A percentile compares a stretch with the other conserved stretches of the same genome.
Conservation (phyloP, 2,329 filamentous ascomycete species). For the Hymenoscyphus infarciens region DNA sequence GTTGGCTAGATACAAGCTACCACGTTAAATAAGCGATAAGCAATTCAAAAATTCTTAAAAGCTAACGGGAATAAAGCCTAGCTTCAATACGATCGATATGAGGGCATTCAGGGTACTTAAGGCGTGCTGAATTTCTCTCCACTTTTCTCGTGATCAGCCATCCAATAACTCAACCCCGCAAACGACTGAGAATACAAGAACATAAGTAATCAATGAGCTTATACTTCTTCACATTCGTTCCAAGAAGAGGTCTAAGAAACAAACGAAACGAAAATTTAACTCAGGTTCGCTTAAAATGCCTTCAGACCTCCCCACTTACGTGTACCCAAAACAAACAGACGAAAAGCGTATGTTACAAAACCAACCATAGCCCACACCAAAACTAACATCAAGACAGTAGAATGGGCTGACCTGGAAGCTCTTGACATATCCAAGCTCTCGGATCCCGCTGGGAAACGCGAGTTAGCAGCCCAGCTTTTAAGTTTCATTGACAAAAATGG, state of each 20-base stretch:
- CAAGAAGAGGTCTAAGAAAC: not conserved
- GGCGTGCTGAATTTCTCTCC: slow-evolving; percentile 9
- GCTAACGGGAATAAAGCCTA: not conserved
- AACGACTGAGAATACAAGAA: not conserved
- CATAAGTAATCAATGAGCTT: not conserved
- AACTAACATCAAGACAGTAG: not conserved
- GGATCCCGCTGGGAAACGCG: slow-evolving; percentile 46
- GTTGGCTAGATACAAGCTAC: not conserved
- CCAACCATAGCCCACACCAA: not conserved
- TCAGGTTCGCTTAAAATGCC: not conserved
- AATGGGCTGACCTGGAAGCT: slow-evolving; percentile 10
- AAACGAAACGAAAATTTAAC: not conserved
- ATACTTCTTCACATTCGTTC: no score
- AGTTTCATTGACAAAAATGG: slow-evolving; percentile 47
- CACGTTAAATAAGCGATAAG: not conserved
- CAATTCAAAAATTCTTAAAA: not conserved
- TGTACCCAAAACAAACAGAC: not conserved
- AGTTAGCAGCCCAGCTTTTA: slow-evolving; percentile 46
- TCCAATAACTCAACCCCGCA: not conserved
- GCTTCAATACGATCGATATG: not conserved
- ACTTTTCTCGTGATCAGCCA: slow-evolving; percentile 2
- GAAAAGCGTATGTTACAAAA: not conserved
- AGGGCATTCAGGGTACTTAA: slow-evolving; percentile 11
- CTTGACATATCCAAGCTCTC: slow-evolving; percentile 47
- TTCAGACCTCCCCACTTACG: not conserved